A percentile compares a stretch with the other conserved stretches of the same genome.
These are phyloP conservation scores for Phytopythium boreale DNA, from an alignment of 352 stramenopile genomes.

Conservation along the genomic window DNA sequence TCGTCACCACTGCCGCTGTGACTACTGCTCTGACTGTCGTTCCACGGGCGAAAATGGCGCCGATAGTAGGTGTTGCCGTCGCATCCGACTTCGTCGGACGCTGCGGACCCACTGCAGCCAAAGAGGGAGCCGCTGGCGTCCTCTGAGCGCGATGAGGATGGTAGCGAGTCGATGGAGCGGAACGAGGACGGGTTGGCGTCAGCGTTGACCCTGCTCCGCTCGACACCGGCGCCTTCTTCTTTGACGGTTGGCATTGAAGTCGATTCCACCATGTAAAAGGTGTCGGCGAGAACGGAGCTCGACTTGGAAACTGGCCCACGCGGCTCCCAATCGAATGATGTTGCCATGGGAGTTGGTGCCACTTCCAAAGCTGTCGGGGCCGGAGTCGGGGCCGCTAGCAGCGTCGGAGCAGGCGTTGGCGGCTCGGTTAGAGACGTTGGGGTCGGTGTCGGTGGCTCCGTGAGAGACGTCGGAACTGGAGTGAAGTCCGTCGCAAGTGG, in stretches of 20 bases:
- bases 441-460: neutral
- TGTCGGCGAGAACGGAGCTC: neutral
- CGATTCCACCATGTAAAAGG: neutral
- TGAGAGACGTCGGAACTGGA: neutral
- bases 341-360: neutral
- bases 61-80: neutral
- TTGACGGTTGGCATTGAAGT: neutral
- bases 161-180: neutral
- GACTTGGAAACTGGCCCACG: neutral
- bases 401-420: neutral
- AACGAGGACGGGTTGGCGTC: neutral
- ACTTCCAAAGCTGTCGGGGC: neutral
- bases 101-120: neutral
- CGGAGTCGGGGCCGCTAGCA: neutral
- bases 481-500: neutral
- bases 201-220: neutral
- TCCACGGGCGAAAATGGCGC: neutral
- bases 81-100: neutral
- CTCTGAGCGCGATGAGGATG: neutral
- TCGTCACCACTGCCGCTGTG: neutral
- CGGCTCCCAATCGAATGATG: neutral
- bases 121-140: neutral
- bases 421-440: neutral
- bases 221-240: neutral
- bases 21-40: neutral